Evolutionary conservation across 2,329 filamentous ascomycete genomes (phyloP), one percentile per base, ranked within the genome.

Genomic region (Seiridium unicorne): DNA sequence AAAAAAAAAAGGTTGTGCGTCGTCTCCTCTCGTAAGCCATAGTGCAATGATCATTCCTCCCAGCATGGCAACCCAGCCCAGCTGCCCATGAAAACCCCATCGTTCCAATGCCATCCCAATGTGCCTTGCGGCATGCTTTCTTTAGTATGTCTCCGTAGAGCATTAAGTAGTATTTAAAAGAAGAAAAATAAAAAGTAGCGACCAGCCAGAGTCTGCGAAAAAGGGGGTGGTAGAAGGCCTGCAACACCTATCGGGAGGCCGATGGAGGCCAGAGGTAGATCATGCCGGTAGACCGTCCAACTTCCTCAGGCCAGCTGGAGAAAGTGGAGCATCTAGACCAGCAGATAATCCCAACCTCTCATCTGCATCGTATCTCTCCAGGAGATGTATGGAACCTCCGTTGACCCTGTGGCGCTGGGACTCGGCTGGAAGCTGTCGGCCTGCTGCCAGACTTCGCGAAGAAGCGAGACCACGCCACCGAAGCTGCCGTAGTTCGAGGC

Each of bases 351-450:
- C 93, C 92, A 97, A 68, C 87, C 87, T 80, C 94, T 95, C 79
- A 89, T 86, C 78, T 86, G 87, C 93, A 97, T 97, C 73, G 94
- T 86, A 78, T 96, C 91, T 79, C 94, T 85, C 94, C 94, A 98
- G 87, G 93, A 93, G 76, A 96, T 86, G 79, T 89, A 89, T 72
- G 86, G 88, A 76, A 78, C 75, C 68, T 74, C 70, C 65, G 73
- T 65, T 63, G 66, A 63, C 61, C 72, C 73, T 62, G 72, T 72
- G 71, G 72, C 74, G 62, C 68, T 70, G 8, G 73, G 69, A 61
- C 69, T 76, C 65, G 67, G 64, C 63, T 70, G 74, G 64, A 79
- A 73, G 66, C 76, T 83, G 67, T 87, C 88, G 73, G 93, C 90
- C 72, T 91, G 89, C 65, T 86, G 79, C 95, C 95, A 99, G 36